phyloP scores from a whole-genome alignment of 2,329 filamentous ascomycete species.

The Aspergillus eucalypticola region DNA sequence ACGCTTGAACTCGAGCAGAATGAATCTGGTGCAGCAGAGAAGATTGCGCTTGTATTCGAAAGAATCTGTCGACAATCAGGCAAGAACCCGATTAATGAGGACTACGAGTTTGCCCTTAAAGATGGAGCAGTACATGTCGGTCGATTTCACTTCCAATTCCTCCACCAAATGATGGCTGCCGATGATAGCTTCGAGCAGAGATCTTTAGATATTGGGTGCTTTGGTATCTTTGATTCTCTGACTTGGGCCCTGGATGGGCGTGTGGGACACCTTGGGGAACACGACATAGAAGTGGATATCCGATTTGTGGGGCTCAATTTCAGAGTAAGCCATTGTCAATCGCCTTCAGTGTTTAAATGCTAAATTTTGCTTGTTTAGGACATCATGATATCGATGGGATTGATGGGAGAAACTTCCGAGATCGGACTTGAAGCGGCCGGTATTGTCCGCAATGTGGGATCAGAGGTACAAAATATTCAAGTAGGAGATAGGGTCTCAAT shows the following conservation, averaged over 20 bases:
- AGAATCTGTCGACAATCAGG: background rate
- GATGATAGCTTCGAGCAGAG: background rate
- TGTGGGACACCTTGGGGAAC: background rate
- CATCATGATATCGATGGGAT: conserved; percentile 35
- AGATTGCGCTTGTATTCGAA: background rate
- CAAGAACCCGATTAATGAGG: background rate
- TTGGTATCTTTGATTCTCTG: background rate
- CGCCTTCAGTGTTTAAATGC: no score
- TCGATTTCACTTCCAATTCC: conserved; percentile 11
- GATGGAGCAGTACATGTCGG: conserved; percentile 10
- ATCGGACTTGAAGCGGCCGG: conserved; percentile 35
- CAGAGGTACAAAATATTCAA: conserved; percentile 22
- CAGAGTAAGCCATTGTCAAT: conserved; percentile 16
- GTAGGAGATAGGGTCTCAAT: conserved; percentile 35
- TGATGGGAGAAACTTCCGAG: conserved; percentile 22
- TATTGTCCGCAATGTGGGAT: conserved; percentile 29
- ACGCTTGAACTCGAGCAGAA: no score
- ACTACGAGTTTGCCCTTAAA: conserved; percentile 17
- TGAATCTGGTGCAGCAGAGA: no score
- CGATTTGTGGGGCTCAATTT: conserved; percentile 38
- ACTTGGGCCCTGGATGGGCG: background rate
- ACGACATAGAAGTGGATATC: conserved; percentile 36
- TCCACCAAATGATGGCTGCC: background rate
- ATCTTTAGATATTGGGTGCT: background rate
- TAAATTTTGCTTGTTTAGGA: conserved; percentile 13